Evolutionary conservation across 2,329 filamentous ascomycete species (phyloP).

Genomic region (Emmonsiellopsis sp.): DNA sequence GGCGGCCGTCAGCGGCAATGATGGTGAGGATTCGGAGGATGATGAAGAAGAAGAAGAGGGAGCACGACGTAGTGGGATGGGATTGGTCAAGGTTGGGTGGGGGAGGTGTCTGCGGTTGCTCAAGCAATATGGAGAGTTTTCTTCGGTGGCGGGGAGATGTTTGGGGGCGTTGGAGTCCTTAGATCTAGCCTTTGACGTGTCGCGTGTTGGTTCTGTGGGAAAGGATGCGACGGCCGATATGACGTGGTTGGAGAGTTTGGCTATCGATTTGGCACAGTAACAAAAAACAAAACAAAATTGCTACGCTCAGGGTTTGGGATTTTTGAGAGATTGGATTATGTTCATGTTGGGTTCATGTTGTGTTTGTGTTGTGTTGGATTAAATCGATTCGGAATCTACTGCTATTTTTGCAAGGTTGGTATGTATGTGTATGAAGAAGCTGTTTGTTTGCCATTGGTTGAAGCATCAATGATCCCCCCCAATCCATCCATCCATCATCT

Average conservation of each 20-base stretch:
- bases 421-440: too few species aligned
- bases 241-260: constrained; percentile 10
- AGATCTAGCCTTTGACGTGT: neutral
- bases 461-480: too few species aligned
- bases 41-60: neutral
- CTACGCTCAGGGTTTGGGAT: too few species aligned
- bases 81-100: constrained; percentile 6
- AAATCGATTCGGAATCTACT: too few species aligned
- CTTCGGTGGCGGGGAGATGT: constrained; percentile 3
- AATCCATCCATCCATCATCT: too few species aligned
- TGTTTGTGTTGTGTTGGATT: too few species aligned
- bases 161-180: constrained; percentile 5
- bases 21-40: neutral
- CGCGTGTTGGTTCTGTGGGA: neutral
- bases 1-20: constrained; percentile 1
- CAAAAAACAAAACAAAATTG: neutral
- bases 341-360: neutral
- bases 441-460: too few species aligned
- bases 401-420: too few species aligned
- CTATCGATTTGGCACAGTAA: constrained; percentile 5
- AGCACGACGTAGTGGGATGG: too few species aligned
- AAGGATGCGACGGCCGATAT: constrained; percentile 5
- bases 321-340: too few species aligned
- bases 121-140: constrained; percentile 5
- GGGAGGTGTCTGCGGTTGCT: constrained; percentile 4